Evolutionary conservation across 352 stramenopile species (phyloP), one percentile per base, ranked within the genome.

Genomic region (Elongisporangium prolatum): DNA sequence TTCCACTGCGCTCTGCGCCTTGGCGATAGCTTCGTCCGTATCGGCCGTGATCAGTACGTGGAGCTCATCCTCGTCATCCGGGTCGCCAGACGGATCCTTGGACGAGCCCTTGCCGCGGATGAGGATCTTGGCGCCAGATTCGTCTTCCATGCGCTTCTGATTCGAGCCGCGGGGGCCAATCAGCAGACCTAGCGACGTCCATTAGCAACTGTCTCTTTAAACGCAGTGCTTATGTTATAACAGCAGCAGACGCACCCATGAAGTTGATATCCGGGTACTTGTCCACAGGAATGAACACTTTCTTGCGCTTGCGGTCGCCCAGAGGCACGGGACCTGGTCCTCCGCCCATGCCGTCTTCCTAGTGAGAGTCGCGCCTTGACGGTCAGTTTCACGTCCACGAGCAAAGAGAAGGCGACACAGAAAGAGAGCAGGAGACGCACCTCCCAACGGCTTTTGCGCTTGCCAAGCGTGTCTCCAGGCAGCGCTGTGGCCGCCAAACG

Each of bases 251-350:
- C 71, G 20, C 17, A 84, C 87, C 90, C 77, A 97, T 96, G 56
- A 97, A 97, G 72, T 97, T 97, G 64, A 97, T 96, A 25, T 97
- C 91, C 7, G 87, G 86, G 72, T 97, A 89, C 59, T 96, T 91
- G 59, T 95, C 88, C 58, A 93, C 82, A 6, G 89, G 86, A 48
- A 97, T 96, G 71, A 93, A 96, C 50, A 97, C 80, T 77, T 97
- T 97, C 77, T 95, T 95, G 65, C 72, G 75, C 69, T 93, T 95
- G 72, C 90, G 91, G 6, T 74, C 71, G 21, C 65, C 71, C 50
- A 72, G 67, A 14, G 21, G 60, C 18, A 77, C 71, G 13, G 72
- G 71, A 1, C 63, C 66, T 21, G 74, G 61, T 52, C 76, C 66
- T 21, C 44, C 50, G 1, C 76, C 71, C 18, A 69, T 65, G 60